Evolutionary conservation across 495 filamentous ascomycete genomes (phyloP).

Genomic region (Trichoderma orchidacearum): DNA sequence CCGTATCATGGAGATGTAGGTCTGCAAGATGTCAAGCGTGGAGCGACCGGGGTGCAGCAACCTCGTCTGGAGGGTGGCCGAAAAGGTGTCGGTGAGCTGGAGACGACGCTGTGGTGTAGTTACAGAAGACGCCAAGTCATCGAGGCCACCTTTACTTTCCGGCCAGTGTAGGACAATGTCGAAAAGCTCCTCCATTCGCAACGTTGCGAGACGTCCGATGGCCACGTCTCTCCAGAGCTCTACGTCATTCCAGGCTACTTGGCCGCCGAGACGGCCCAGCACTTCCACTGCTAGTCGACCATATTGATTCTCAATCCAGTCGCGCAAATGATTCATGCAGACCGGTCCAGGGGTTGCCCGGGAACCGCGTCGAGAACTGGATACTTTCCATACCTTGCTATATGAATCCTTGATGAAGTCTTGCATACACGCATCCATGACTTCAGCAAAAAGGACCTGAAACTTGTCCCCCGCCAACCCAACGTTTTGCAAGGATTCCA

Average conservation of each 20-base stretch:
- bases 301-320: constrained; percentile 64
- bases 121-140: constrained; percentile 50
- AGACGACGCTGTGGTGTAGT: constrained; percentile 40
- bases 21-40: constrained; percentile 74
- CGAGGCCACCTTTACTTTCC: constrained; percentile 61
- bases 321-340: constrained; percentile 41
- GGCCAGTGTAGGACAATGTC: constrained; percentile 83
- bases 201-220: constrained; percentile 59
- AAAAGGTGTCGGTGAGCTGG: constrained; percentile 61
- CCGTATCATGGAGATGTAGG: constrained; percentile 87
- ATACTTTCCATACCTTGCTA: constrained; percentile 40
- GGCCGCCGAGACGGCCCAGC: constrained; percentile 21
- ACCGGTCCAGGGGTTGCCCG: neutral
- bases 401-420: constrained; percentile 48
- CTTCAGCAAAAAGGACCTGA: constrained; percentile 60
- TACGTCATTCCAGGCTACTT: constrained; percentile 33
- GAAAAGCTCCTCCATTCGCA: constrained; percentile 74
- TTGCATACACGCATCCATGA: constrained; percentile 60
- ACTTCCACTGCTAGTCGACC: constrained; percentile 53
- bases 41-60: constrained; percentile 80
- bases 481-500: constrained; percentile 51
- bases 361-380: neutral
- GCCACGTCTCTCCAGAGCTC: constrained; percentile 74
- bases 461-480: constrained; percentile 64
- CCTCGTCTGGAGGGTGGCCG: constrained; percentile 48